Evolutionary conservation across 129 eudicot genomes (phyloP).

Genomic region (Helichrysum umbraculigerum): DNA sequence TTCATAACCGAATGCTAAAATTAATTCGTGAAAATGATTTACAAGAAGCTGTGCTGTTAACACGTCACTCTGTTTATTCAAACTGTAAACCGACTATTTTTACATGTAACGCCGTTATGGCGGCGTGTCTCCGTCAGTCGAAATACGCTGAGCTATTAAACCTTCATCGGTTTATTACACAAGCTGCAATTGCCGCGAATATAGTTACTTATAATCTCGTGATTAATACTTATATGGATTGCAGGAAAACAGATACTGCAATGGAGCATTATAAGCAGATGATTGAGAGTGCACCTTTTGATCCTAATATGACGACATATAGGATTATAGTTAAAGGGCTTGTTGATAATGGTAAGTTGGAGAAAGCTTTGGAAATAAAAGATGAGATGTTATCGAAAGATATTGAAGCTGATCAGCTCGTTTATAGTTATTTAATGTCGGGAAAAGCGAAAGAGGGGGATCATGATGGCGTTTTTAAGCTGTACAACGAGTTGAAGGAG

Average conservation of each 20-base stretch:
- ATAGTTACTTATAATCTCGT: slow-evolving; percentile 69
- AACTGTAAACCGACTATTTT: slow-evolving; percentile 84
- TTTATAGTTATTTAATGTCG: slow-evolving; percentile 60
- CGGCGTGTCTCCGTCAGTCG: slow-evolving; percentile 70
- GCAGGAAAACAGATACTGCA: slow-evolving; percentile 64
- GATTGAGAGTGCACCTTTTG: slow-evolving; percentile 62
- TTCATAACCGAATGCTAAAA: slow-evolving; percentile 70
- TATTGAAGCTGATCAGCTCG: slow-evolving; percentile 51
- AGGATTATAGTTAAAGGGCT: slow-evolving; percentile 62
- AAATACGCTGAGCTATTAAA: slow-evolving; percentile 70
- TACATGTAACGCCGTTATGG: slow-evolving; percentile 82
- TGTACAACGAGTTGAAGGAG: slow-evolving; percentile 66
- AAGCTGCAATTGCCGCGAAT: slow-evolving; percentile 73
- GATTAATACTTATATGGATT: slow-evolving; percentile 69
- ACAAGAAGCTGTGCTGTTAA: slow-evolving; percentile 79
- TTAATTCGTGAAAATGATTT: slow-evolving; percentile 79
- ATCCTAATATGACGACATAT: slow-evolving; percentile 56
- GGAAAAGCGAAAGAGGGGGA: slow-evolving; percentile 48
- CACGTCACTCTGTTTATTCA: slow-evolving; percentile 91
- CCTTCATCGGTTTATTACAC: slow-evolving; percentile 81
- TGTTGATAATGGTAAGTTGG: slow-evolving; percentile 56
- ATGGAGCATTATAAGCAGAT: slow-evolving; percentile 72
- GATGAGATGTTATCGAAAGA: slow-evolving; percentile 66
- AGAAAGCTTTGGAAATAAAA: slow-evolving; percentile 60
- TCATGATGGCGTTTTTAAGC: slow-evolving; percentile 42